Evolutionary conservation across 306 rosid species (phyloP).

Genomic region (Fagus crenata): DNA sequence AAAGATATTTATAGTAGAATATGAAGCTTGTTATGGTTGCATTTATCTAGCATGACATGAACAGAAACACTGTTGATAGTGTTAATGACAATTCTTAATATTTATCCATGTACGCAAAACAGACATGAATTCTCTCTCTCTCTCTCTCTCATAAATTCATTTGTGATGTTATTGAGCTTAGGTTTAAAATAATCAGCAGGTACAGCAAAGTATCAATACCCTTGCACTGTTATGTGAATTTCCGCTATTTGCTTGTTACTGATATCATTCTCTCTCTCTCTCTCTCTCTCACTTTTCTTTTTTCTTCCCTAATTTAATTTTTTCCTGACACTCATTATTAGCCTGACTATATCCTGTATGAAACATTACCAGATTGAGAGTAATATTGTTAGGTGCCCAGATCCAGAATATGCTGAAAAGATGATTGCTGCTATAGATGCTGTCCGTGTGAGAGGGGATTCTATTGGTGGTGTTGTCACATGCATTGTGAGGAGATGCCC

Average conservation of each 20-base stretch:
- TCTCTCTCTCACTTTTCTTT: background rate
- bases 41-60: background rate
- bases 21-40: constrained; percentile 1
- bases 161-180: background rate
- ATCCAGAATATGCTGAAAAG: constrained; percentile 91
- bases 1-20: background rate
- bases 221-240: background rate
- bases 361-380: constrained; percentile 69
- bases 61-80: background rate
- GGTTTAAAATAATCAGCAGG: background rate
- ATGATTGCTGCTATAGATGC: constrained; percentile 90
- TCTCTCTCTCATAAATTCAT: background rate
- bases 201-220: background rate
- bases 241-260: background rate
- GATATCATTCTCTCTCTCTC: background rate
- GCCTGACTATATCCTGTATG: constrained; percentile 1
- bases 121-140: background rate
- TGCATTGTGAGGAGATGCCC: constrained; percentile 93
- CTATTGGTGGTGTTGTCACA: constrained; percentile 90
- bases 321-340: background rate
- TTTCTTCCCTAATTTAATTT: background rate
- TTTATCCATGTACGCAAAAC: background rate
- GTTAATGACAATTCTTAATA: background rate
- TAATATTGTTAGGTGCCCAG: constrained; percentile 93
- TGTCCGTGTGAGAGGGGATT: constrained; percentile 84